Evolutionary conservation across 1,284 basidiomycete genomes (phyloP), one percentile per base, ranked within the genome.

Genomic region (Somion occarium): DNA sequence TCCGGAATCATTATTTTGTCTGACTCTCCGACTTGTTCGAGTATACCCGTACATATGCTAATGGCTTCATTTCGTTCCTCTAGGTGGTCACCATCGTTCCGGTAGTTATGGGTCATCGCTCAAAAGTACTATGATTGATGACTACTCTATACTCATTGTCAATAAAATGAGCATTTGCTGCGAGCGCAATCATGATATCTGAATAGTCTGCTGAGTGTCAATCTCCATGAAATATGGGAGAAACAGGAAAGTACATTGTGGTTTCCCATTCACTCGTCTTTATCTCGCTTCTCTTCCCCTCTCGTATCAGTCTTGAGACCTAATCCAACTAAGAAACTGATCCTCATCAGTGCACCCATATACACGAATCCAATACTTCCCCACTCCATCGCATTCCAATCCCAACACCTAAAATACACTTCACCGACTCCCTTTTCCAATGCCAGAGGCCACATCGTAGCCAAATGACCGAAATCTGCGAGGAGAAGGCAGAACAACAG

Each of bases 1-100:
- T 79, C 85, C 85, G 85, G 85, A 88, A 88, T 88, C 85, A 87
- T 84, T 82, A 83, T 83, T 65, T 74, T 74, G 74, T 85, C 85
- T 88, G 84, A 88, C 64, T 54, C 48, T 62, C 56, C 22, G 42
- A 15, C 15, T 34, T 34, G 30, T 34, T 34, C 30, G 7, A 34
- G 15, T 34, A 7, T 34, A 34, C 7, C 15, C 7, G 30, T 34
- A n/a, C 30, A 34, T 15, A 34, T 34, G 15, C 30, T 34, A 15
- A 34, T 34, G 7, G n/a, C n/a, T n/a, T 7, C 30, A 34, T 15
- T 7, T 34, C 30, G 30, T 34, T 34, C 30, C n/a, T n/a, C n/a
- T n/a, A n/a, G n/a, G n/a, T n/a, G n/a, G n/a, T n/a, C n/a, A n/a
- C n/a, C n/a, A n/a, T n/a, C n/a, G n/a, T n/a, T n/a, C n/a, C n/a